Percentiles rank a stretch among this genome's conserved stretches.
These are phyloP conservation scores for Paradendryphiella salina DNA, from an alignment of 2,329 filamentous ascomycete genomes.

Conservation along the genomic window DNA sequence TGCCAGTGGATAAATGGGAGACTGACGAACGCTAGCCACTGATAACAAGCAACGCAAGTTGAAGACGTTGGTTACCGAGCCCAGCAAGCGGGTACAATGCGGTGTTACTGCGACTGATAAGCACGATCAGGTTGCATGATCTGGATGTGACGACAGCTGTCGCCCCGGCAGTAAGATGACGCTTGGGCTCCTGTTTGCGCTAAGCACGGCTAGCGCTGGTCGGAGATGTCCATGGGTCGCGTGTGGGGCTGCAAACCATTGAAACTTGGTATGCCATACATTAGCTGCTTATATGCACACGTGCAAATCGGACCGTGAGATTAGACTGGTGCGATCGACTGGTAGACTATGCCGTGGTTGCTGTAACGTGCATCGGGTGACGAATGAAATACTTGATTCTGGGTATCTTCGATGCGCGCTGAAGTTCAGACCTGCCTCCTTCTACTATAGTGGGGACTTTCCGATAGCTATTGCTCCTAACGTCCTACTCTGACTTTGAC, in stretches of 20 bases:
- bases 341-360: slow-evolving; percentile 13
- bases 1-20: too few species aligned
- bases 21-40: not conserved
- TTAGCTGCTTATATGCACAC: slow-evolving; percentile 18
- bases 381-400: slow-evolving; percentile 26
- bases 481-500: slow-evolving; percentile 31
- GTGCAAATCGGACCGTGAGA: slow-evolving; percentile 1
- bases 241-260: not conserved
- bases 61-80: not conserved
- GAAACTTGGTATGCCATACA: slow-evolving; percentile 9
- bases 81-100: not conserved
- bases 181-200: slow-evolving; percentile 6
- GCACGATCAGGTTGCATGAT: slow-evolving; percentile 1
- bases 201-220: slow-evolving; percentile 3
- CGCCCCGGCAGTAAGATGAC: slow-evolving; percentile 9
- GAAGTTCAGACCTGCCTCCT: slow-evolving; percentile 13
- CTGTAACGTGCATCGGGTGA: slow-evolving; percentile 19
- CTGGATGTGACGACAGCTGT: slow-evolving; percentile 6
- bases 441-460: slow-evolving; percentile 7
- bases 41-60: slow-evolving; percentile 6
- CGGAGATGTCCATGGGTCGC: not conserved
- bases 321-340: slow-evolving; percentile 9
- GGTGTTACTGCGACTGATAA: slow-evolving; percentile 2
- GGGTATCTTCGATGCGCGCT: slow-evolving; percentile 33
- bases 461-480: slow-evolving; percentile 3